Base-by-base conservation (phyloP, 2,329 filamentous ascomycete genomes). In the Neurospora crassa region DNA sequence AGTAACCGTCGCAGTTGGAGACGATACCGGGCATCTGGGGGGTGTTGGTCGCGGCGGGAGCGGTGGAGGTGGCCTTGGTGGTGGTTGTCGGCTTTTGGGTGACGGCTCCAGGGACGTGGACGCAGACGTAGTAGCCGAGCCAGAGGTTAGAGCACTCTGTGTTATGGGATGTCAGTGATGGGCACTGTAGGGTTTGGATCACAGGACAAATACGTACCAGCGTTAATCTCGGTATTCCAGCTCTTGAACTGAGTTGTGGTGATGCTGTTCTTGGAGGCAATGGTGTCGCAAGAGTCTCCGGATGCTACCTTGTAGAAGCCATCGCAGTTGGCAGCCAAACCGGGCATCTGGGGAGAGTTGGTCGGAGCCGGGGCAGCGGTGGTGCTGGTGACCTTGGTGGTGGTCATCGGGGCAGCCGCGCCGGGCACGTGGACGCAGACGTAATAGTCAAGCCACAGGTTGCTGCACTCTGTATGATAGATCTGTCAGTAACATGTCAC, bases 391-490 rank as follows among this genome's bases (percentile, higher is more conserved):
- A 43, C 14, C 24, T 14, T 34, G 14, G 69, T n/a, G 7, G 40
- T 2, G 2, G 20, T 63, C 12, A 29, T 34, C 37, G 69, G 20
- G 14, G 45, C 12, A 20, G 11, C 18, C 6, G 45, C 53, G 40
- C 53, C 69, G 14, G 69, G 69, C 10, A 70, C 53, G 40, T 68
- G 67, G 40, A 45, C n/a, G 20, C 69, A 70, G 29, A 70, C 40
- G 16, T 70, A 70, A 53, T 70, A 70, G 24, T 47, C 69, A 5
- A 70, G 24, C 69, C 69, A 70, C 16, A 70, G 69, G 63, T 70
- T 70, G 5, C 63, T 12, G 69, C 69, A 71, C 20, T 67, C 59
- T 69, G 34, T 6, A 40, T 2, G 16, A 63, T 3, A 11, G 16
- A n/a, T 20, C 10, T 69, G 40, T 69, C 14, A 68, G 40, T 68